A percentile compares a stretch with the other conserved stretches of the same genome.
phyloP scores from a whole-genome alignment of 139 green algal species.

The Tetraselmis striata region DNA sequence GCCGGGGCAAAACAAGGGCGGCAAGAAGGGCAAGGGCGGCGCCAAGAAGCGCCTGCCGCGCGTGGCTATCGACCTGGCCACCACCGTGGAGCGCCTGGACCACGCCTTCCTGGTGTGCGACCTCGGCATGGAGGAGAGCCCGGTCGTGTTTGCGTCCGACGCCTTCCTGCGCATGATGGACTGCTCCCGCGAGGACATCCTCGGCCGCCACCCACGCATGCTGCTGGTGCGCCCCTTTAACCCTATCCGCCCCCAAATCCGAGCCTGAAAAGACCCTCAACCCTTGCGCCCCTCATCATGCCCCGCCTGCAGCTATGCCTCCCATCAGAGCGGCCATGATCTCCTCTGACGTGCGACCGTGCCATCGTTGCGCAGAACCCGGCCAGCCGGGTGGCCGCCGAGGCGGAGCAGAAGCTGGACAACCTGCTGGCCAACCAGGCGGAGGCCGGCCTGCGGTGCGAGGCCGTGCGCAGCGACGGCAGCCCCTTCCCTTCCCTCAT shows the following conservation, averaged over 20 bases:
- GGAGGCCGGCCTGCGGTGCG: not conserved
- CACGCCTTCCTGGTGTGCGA: not conserved
- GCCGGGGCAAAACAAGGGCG: not conserved
- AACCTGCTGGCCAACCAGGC: not conserved
- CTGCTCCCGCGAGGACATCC: not conserved
- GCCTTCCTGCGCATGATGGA: not conserved
- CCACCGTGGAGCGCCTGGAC: not conserved
- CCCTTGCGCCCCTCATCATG: too few species aligned
- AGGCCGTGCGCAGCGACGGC: not conserved
- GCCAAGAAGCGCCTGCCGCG: not conserved
- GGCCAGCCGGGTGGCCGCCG: not conserved
- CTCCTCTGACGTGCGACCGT: too few species aligned
- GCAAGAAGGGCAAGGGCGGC: not conserved
- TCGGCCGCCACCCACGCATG: not conserved
- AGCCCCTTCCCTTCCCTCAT: not conserved
- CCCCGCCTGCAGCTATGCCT: too few species aligned
- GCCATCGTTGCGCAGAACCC: not conserved
- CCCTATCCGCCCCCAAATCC: not conserved
- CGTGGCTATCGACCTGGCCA: not conserved
- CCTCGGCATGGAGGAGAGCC: not conserved
- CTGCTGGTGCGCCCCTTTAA: not conserved
- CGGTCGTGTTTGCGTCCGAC: not conserved
- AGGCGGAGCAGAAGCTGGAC: not conserved
- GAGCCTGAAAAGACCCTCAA: not conserved
- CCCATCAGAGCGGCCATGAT: too few species aligned